Base-by-base conservation (phyloP, 2,329 filamentous ascomycete genomes). In the Aspergillus caelatus region DNA sequence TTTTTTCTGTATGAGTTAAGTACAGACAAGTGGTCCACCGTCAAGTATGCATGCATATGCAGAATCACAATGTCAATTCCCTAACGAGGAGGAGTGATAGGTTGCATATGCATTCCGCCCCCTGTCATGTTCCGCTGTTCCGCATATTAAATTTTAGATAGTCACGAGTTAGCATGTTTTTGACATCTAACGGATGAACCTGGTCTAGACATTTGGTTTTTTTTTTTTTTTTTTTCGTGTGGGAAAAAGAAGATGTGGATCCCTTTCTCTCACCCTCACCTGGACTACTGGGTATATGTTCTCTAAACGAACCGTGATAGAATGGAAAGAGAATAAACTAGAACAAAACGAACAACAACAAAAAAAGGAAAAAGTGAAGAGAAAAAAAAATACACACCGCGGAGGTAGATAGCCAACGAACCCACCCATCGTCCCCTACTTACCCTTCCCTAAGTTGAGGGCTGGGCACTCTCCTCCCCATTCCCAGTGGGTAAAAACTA, bases 61-160 rank as follows among this genome's bases (percentile, higher is more conserved):
- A 59, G 21, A 39, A 36, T 36, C 56, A 58, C 16, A 28, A 30
- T 30, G 16, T 23, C 46, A 52, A 34, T 59, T 32, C 57, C 34
- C 34, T 11, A 26, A 36, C 30, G 16, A 30, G n/a, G 19, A n/a
- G 19, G 19, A 45, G 43, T 26, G 45, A 48, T 26, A 48, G 45
- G 45, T 48, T 48, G 23, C 45, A 28, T 28, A 19, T 48, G 21
- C 21, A 21, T 28, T 26, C 6, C 26, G 26, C 26, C 57, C 57
- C 57, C 57, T 59, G 57, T 59, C 57, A 59, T 59, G 46, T 59
- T 14, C 56, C 56, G 56, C 45, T 30, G 39, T 58, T 58, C 57
- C 57, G 57, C 57, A 52, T 43, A 59, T 59, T 59, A 50, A 59
- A 43, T 30, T 53, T 59, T 59, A 53, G 53, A 59, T 59, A 53